phyloP scores from a whole-genome alignment of 306 rosid species.

The Begonia masoniana region DNA sequence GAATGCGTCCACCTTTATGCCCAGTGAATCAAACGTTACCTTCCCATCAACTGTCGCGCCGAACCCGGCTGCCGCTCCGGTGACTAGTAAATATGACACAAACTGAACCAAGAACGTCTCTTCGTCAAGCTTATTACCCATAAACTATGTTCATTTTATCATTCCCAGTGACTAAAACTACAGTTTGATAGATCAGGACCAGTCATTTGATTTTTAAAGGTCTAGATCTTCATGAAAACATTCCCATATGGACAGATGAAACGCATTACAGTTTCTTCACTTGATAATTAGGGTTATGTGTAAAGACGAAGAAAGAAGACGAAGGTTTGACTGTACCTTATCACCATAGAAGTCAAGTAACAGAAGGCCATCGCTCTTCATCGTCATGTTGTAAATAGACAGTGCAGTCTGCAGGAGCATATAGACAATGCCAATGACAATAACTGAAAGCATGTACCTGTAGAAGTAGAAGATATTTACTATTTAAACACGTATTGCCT shows the following conservation, averaged over 20 bases:
- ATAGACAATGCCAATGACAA: conserved; percentile 30
- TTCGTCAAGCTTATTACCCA: neutral
- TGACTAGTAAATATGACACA: conserved; percentile 32
- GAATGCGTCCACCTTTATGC: conserved; percentile 4
- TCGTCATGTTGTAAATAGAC: conserved; percentile 19
- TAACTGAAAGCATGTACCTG: conserved; percentile 11
- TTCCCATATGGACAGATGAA: too few species aligned
- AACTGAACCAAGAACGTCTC: conserved; percentile 17
- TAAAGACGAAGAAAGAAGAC: too few species aligned
- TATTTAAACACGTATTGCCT: too few species aligned
- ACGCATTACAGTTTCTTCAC: too few species aligned
- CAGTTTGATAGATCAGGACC: too few species aligned
- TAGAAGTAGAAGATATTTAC: neutral
- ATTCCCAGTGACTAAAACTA: too few species aligned
- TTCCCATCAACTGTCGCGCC: conserved; percentile 29
- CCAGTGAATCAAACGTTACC: neutral
- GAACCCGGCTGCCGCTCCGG: conserved; percentile 51
- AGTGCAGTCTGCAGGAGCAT: conserved; percentile 33
- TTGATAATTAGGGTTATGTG: too few species aligned
- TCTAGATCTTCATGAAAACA: too few species aligned
- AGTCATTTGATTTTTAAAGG: too few species aligned
- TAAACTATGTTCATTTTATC: too few species aligned
- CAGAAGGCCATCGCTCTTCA: conserved; percentile 13
- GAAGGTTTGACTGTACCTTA: conserved; percentile 26
- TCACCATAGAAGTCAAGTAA: conserved; percentile 51